Evolutionary conservation across 495 filamentous ascomycete species (phyloP), one percentile per base, ranked within the genome.

Genomic region (Penicillium bovifimosum): DNA sequence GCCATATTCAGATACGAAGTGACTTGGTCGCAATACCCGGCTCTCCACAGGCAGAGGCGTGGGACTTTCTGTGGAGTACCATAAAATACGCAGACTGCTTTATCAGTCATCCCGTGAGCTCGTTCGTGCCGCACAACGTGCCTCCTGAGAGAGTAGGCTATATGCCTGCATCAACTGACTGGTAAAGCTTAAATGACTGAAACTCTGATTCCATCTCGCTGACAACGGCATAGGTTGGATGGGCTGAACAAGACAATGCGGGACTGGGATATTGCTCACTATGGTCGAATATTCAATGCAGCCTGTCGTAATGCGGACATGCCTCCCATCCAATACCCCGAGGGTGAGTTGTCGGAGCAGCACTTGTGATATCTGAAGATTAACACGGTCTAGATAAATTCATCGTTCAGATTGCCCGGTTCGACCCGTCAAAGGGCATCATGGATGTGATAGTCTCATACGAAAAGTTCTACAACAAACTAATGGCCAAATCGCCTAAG

Each of bases 391-490:
- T 13, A 82, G 79, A 76, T 54, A 75, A 83, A 49, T 96, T 92
- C 63, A 86, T 96, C 55, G 75, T 85, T 32, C 90, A 96, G 63
- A 81, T 93, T 38, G 85, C 90, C 7, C 84, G 90, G 13, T 96
- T 96, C 62, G 90, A 96, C 54, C 90, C 90, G 0, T 81, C 87
- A 34, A 95, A 95, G 70, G 90, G 90, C 24, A 91, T 93, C 41
- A 81, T 84, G 1, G 87, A 89, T 42, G 87, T 91, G 3, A 74
- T 95, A 45, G 81, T 87, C 43, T 81, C 87, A 8, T 96, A 91
- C 55, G 82, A 82, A 9, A 84, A 87, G 60, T 85, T 95, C 63
- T 77, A 86, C 41, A 74, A 74, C 29, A 77, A 77, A 4, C 77
- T 88, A 38, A 61, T 74, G 26, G 68, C 73, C 40, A 67, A 72